Conservation (phyloP, 192 early-diverging fungal genomes). For the Entomortierella parvispora region DNA sequence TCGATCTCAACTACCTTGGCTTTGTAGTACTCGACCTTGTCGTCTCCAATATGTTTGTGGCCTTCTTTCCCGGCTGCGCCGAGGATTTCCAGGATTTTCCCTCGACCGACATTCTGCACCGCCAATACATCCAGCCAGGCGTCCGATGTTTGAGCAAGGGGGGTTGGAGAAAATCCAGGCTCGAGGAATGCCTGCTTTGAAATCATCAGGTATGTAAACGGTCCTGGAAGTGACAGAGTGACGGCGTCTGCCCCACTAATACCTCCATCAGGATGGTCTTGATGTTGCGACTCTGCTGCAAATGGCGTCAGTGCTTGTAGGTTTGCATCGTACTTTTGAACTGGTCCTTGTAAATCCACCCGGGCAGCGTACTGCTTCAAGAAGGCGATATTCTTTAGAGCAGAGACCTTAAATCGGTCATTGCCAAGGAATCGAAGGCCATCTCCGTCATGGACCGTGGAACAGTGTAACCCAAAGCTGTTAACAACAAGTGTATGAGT, state of each 20-base stretch:
- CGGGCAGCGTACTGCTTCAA: conserved; percentile 54
- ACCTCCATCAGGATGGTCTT: background rate
- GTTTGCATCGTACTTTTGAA: conserved; percentile 34
- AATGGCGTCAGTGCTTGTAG: conserved; percentile 2
- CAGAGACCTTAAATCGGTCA: conserved; percentile 52
- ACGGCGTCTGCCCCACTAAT: background rate
- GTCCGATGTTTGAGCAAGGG: conserved; percentile 53
- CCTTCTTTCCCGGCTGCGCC: conserved; percentile 43
- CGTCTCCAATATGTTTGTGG: conserved; percentile 27
- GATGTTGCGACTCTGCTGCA: background rate
- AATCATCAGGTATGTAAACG: conserved; percentile 59
- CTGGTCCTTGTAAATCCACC: conserved; percentile 29
- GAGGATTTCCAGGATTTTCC: conserved; percentile 32
- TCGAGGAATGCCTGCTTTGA: conserved; percentile 57
- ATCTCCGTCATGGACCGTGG: conserved; percentile 56
- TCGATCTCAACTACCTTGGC: conserved; percentile 45
- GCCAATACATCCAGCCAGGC: conserved; percentile 56
- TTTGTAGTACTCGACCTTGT: conserved; percentile 59
- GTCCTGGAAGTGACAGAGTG: conserved; percentile 9
- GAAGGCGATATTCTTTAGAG: conserved; percentile 34
- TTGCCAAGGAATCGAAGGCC: conserved; percentile 55
- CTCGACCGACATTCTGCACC: conserved; percentile 41
- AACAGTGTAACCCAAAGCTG: conserved; percentile 63
- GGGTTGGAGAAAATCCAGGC: conserved; percentile 57
- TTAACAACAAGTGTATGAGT: conserved; percentile 53